Conservation (phyloP, 768 basidiomycete species). For the Tricholoma furcatifolium region DNA sequence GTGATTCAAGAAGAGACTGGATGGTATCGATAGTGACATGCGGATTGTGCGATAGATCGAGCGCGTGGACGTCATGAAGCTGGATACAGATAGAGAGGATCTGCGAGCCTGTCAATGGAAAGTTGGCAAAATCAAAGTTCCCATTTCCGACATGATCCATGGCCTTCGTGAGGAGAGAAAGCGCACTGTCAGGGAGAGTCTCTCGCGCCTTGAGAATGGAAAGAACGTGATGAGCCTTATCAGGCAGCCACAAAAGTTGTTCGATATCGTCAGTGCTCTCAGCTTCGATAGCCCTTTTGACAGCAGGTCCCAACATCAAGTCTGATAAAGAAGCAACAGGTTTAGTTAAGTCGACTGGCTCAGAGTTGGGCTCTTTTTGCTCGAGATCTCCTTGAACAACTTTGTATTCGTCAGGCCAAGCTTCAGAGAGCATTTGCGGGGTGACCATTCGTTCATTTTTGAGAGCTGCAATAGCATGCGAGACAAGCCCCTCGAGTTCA, state of each 20-base stretch:
- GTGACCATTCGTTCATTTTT: slow-evolving; percentile 16
- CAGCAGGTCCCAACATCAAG: slow-evolving; percentile 23
- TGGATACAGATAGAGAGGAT: slow-evolving; percentile 15
- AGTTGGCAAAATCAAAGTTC: slow-evolving; percentile 25
- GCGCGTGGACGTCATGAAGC: slow-evolving; percentile 8
- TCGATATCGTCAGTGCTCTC: slow-evolving; percentile 25
- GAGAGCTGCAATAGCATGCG: slow-evolving; percentile 11
- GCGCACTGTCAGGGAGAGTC: slow-evolving; percentile 25
- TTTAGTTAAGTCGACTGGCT: slow-evolving; percentile 10
- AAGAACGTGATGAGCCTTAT: slow-evolving; percentile 22
- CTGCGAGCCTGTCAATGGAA: slow-evolving; percentile 23
- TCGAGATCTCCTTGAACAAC: neutral
- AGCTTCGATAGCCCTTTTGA: slow-evolving; percentile 21
- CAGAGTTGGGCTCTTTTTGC: no score
- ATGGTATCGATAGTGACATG: slow-evolving; percentile 22
- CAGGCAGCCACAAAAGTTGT: slow-evolving; percentile 27
- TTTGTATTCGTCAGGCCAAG: slow-evolving; percentile 23
- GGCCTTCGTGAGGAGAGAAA: slow-evolving; percentile 22
- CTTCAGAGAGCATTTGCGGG: slow-evolving; percentile 20
- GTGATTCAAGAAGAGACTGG: slow-evolving; percentile 16
- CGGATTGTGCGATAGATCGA: slow-evolving; percentile 29
- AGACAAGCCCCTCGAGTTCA: no score
- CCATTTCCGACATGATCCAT: slow-evolving; percentile 12
- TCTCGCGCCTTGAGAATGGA: slow-evolving; percentile 15
- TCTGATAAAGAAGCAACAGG: slow-evolving; percentile 24